phyloP scores from a whole-genome alignment of 2,329 filamentous ascomycete genomes.

The Pseudogymnoascus pannorum region DNA sequence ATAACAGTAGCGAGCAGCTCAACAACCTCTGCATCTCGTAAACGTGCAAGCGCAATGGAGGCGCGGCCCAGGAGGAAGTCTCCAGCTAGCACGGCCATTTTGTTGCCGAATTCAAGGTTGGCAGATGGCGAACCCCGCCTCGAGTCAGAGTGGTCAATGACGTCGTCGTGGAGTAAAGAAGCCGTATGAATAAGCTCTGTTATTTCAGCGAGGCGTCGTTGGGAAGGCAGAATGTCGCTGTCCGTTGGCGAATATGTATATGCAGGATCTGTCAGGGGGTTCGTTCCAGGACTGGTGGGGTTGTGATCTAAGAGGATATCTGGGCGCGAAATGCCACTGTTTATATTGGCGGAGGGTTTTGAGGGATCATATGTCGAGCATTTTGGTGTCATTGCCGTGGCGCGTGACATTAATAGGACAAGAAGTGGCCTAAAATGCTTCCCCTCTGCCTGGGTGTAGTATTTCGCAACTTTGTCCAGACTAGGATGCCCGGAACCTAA shows the following conservation, averaged over 20 bases:
- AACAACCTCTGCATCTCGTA: slow-evolving; percentile 88
- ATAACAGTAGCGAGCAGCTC: slow-evolving; percentile 95
- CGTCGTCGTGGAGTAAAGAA: slow-evolving; percentile 93
- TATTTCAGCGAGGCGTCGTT: slow-evolving; percentile 88
- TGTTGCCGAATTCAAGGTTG: slow-evolving; percentile 95
- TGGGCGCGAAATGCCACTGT: slow-evolving; percentile 53
- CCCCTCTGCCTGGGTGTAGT: slow-evolving; percentile 93
- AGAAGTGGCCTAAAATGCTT: slow-evolving; percentile 95
- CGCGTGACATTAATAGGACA: slow-evolving; percentile 91
- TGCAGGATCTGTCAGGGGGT: slow-evolving; percentile 40
- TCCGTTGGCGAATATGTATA: slow-evolving; percentile 32
- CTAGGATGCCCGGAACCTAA: slow-evolving; percentile 90
- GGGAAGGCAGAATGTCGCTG: slow-evolving; percentile 78
- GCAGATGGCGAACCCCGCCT: slow-evolving; percentile 79
- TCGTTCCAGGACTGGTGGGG: slow-evolving; percentile 49
- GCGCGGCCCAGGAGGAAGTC: slow-evolving; percentile 91
- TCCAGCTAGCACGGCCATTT: slow-evolving; percentile 97
- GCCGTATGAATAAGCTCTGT: slow-evolving; percentile 96
- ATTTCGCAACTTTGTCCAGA: slow-evolving; percentile 91
- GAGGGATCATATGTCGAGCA: slow-evolving; percentile 35
- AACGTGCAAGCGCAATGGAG: slow-evolving; percentile 82
- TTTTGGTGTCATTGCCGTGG: slow-evolving; percentile 74
- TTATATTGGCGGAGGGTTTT: slow-evolving; percentile 37
- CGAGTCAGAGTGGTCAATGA: slow-evolving; percentile 86
- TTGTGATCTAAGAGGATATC: slow-evolving; percentile 73